Base-by-base conservation (phyloP, 331 rosid genomes). In the Pyrus hybrid region DNA sequence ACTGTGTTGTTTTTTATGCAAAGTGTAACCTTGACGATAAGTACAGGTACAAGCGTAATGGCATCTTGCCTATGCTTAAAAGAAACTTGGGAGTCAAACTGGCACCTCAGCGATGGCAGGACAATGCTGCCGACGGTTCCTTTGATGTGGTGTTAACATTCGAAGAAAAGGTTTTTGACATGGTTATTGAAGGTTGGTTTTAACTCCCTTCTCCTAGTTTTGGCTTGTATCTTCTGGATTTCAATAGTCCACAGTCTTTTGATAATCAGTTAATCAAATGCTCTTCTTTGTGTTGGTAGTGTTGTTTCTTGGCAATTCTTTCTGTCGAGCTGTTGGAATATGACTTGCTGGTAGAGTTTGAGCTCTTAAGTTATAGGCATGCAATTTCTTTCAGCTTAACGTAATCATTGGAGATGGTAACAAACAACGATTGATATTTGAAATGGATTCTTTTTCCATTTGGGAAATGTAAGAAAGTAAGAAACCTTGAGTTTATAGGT, bases 31-130 rank as follows among this genome's bases (percentile, higher is more conserved):
- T 89, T 88, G 57, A 90, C 78, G 32, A 86, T 71, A 65, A 63
- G 66, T 79, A 43, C 77, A 92, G 97, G 74, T 95, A 95, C 81
- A 90, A 82, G 85, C 83, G 97, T 45, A 92, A 95, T 57, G 97
- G 97, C 28, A 94, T 94, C 77, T 80, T 91, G 74, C 95, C 99
- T 9, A 95, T 92, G 99, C 97, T 95, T 28, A 90, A 90, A 81
- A 87, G 97, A 80, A 92, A 94, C 57, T 75, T 80, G 21, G 0
- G 76, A 0, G 92, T 92, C 63, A 94, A 94, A 83, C 76, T 84
- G 76, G 96, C 99, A 21, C 98, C 97, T 67, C 98, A 91, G 82
- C 81, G 98, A 29, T 92, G 97, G 99, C 97, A 94, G 83, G 97
- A 92, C 11, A 92, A 94, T 80, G 96, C 97, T 17, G 88, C 90